Base-by-base conservation (phyloP, 129 eudicot genomes). In the Pseudognaphalium luteoalbum region DNA sequence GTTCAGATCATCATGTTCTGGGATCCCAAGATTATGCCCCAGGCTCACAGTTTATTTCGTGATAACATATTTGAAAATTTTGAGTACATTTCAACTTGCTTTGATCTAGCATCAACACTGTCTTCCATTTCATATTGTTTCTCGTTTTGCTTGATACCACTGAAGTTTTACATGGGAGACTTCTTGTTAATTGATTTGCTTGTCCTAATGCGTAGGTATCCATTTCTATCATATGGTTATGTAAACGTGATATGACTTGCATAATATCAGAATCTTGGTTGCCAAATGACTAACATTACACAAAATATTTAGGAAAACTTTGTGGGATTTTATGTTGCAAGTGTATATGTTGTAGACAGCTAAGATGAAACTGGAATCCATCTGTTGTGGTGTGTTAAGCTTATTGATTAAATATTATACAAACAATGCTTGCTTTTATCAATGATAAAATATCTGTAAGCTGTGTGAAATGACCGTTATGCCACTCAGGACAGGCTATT, bases 1-100 rank as follows among this genome's bases (percentile, higher is more conserved):
- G 72, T 79, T 47, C 17, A 32, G 70, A 66, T 80, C 60, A 25
- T 71, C 29, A n/a, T 58, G 64, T 51, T 9, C 16, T 79, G 66
- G 59, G 62, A 64, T 54, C 66, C 2, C 41, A 30, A 60, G 72
- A 33, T 62, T 19, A 33, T 71, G 54, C 16, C 33, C 32, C 32
- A 4, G 34, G 14, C 50, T 78, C 56, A 64, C 42, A 25, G 68
- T 34, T 29, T 64, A 19, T 71, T 68, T 71, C 30, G 41, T 52
- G 37, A 72, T 72, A 33, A 78, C 32, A 39, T 12, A 52, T 60
- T 73, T 57, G 35, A 35, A 20, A 0, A 25, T 34, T 57, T 10
- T 66, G 54, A 25, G 66, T 61, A 52, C 76, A 58, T 42, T 51
- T 33, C 56, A 54, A 51, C 67, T 14, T 71, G 16, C 28, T 25